Conservation (phyloP, 2,329 filamentous ascomycete species). For the Sarocladium kiliense region DNA sequence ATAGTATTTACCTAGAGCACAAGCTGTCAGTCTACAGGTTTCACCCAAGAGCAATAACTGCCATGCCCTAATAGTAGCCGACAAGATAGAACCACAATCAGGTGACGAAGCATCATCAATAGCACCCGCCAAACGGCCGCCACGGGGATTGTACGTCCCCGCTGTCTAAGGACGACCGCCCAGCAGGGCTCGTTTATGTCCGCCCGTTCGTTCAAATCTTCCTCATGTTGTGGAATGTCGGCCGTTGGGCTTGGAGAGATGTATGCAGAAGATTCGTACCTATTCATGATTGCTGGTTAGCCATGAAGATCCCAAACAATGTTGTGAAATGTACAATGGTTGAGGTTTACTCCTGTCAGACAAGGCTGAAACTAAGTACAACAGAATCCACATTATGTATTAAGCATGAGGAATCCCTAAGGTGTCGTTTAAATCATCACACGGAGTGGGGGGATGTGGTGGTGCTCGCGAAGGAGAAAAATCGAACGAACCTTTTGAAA, state of each 20-base stretch:
- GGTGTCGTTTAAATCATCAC: conserved; percentile 60
- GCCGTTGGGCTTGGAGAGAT: background rate
- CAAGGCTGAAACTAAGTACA: conserved; percentile 62
- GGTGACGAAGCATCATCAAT: conserved; percentile 64
- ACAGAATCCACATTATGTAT: conserved; percentile 59
- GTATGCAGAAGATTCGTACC: conserved; percentile 28
- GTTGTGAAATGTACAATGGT: conserved; percentile 9
- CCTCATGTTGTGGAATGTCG: conserved; percentile 43
- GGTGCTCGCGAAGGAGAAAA: conserved; percentile 6
- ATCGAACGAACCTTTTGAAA: conserved; percentile 41
- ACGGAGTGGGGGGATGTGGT: conserved; percentile 21
- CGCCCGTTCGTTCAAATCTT: conserved; percentile 66
- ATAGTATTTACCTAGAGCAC: conserved; percentile 27
- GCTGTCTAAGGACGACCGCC: conserved; percentile 43
- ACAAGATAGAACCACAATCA: conserved; percentile 39
- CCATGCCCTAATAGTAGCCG: conserved; percentile 14
- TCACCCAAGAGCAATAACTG: background rate
- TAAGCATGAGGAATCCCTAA: conserved; percentile 65
- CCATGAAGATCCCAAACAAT: background rate
- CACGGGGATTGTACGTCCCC: conserved; percentile 60
- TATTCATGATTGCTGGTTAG: conserved; percentile 20
- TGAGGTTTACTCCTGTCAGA: conserved; percentile 46
- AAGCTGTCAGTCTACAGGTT: conserved; percentile 25
- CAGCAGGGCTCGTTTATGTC: conserved; percentile 56
- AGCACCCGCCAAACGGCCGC: conserved; percentile 44